These are phyloP conservation scores for Talaromyces sp. DNA, from an alignment of 2,329 filamentous ascomycete species.

Conservation along the genomic window DNA sequence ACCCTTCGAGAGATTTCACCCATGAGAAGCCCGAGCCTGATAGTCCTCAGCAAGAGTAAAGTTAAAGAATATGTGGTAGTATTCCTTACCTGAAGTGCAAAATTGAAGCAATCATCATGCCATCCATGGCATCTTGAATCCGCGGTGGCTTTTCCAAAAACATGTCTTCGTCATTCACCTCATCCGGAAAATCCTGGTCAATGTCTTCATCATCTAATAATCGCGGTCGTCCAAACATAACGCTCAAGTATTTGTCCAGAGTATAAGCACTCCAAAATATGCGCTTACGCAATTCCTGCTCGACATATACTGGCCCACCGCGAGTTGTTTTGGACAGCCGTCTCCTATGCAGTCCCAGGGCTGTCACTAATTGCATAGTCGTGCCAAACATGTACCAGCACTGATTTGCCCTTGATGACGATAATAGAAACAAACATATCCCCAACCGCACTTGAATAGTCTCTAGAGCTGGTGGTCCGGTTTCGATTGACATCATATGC, in stretches of 20 bases:
- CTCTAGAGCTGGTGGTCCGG: conserved; percentile 53
- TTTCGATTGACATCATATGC: conserved; percentile 42
- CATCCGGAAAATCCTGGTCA: conserved; percentile 57
- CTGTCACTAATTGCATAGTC: conserved; percentile 52
- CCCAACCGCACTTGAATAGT: conserved; percentile 57
- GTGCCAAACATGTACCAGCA: conserved; percentile 61
- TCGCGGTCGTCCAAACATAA: conserved; percentile 60
- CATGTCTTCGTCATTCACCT: conserved; percentile 58
- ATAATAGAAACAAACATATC: conserved; percentile 58
- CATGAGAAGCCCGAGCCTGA: conserved; percentile 51
- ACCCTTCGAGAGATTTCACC: conserved; percentile 47
- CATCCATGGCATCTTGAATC: conserved; percentile 33
- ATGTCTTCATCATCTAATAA: conserved; percentile 63
- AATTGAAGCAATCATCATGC: conserved; percentile 40
- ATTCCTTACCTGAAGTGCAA: conserved; percentile 34
- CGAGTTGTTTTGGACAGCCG: conserved; percentile 27
- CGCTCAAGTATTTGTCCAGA: conserved; percentile 60
- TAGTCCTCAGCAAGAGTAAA: background rate
- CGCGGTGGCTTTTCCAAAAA: conserved; percentile 39
- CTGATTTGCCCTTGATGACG: conserved; percentile 58
- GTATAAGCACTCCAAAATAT: conserved; percentile 63
- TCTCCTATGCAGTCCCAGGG: conserved; percentile 40
- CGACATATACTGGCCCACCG: conserved; percentile 30
- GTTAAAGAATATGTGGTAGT: background rate
- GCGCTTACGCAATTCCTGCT: conserved; percentile 54